Evolutionary conservation across 371 early-diverging fungal species (phyloP).

Genomic region (Actinomortierella ambigua): DNA sequence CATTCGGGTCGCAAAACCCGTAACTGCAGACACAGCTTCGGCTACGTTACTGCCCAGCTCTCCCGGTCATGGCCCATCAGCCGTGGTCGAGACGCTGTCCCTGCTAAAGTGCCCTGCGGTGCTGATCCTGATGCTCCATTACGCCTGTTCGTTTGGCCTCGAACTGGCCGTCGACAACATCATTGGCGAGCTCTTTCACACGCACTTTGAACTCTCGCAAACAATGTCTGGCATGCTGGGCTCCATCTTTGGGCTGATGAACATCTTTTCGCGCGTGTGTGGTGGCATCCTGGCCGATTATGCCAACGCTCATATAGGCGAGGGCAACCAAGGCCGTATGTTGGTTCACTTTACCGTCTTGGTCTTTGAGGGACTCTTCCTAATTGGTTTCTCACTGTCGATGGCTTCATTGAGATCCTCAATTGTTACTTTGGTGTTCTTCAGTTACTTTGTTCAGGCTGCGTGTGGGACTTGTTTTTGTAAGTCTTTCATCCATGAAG

Average conservation of each 20-base stretch:
- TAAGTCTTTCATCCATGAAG: constrained; percentile 20
- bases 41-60: too few species aligned
- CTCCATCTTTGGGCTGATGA: constrained; percentile 68
- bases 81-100: constrained; percentile 8
- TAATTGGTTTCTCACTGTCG: constrained; percentile 48
- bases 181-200: constrained; percentile 51
- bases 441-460: constrained; percentile 54
- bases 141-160: constrained; percentile 69
- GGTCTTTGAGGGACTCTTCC: constrained; percentile 47
- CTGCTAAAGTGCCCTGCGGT: constrained; percentile 47
- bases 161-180: constrained; percentile 67
- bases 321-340: constrained; percentile 48
- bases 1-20: too few species aligned
- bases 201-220: constrained; percentile 47
- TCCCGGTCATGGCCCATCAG: constrained; percentile 4
- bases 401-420: constrained; percentile 21
- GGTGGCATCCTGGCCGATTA: constrained; percentile 62
- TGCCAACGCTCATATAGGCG: constrained; percentile 26
- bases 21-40: too few species aligned
- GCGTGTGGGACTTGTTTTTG: constrained; percentile 43
- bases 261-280: constrained; percentile 60
- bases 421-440: constrained; percentile 45
- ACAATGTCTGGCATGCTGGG: constrained; percentile 56
- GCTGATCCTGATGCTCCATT: constrained; percentile 54
- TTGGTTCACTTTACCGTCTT: constrained; percentile 49